Conservation (phyloP, 1,284 basidiomycete genomes). For the Earliella scabrosa region DNA sequence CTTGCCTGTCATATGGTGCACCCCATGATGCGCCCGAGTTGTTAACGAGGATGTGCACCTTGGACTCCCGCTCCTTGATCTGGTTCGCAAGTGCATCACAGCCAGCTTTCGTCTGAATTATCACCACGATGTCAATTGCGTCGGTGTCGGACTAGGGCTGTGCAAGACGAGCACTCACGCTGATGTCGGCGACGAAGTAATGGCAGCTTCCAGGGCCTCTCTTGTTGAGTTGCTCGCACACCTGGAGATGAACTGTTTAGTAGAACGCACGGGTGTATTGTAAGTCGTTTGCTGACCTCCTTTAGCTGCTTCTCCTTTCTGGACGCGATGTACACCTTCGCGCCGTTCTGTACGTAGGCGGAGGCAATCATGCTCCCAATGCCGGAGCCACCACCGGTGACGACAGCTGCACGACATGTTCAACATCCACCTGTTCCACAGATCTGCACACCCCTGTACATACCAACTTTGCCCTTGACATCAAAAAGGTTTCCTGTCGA, state of each 20-base stretch:
- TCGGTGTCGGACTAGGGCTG: background rate
- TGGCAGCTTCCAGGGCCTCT: constrained; percentile 62
- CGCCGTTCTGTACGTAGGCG: constrained; percentile 69
- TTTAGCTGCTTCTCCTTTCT: constrained; percentile 80
- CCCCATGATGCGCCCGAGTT: constrained; percentile 87
- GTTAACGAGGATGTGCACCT: constrained; percentile 81
- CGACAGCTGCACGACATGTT: constrained; percentile 56
- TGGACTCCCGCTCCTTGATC: constrained; percentile 70
- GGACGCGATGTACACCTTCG: constrained; percentile 81
- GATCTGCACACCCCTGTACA: too few species aligned
- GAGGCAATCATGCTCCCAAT: constrained; percentile 84
- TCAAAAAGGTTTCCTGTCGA: constrained; percentile 64
- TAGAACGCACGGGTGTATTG: too few species aligned
- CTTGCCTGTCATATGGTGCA: constrained; percentile 62
- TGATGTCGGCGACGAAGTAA: constrained; percentile 76
- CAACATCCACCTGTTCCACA: too few species aligned
- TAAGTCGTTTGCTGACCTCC: constrained; percentile 50
- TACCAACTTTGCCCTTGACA: constrained; percentile 78
- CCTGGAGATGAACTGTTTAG: constrained; percentile 39
- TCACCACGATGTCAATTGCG: background rate
- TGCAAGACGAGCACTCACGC: constrained; percentile 46
- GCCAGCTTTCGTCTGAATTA: constrained; percentile 70
- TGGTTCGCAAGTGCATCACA: constrained; percentile 76
- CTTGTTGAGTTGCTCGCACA: constrained; percentile 62
- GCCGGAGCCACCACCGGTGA: constrained; percentile 82